A percentile compares a stretch with the other conserved stretches of the same genome.
Conservation (phyloP, 2,329 filamentous ascomycete genomes). For the Penicillium hordei region DNA sequence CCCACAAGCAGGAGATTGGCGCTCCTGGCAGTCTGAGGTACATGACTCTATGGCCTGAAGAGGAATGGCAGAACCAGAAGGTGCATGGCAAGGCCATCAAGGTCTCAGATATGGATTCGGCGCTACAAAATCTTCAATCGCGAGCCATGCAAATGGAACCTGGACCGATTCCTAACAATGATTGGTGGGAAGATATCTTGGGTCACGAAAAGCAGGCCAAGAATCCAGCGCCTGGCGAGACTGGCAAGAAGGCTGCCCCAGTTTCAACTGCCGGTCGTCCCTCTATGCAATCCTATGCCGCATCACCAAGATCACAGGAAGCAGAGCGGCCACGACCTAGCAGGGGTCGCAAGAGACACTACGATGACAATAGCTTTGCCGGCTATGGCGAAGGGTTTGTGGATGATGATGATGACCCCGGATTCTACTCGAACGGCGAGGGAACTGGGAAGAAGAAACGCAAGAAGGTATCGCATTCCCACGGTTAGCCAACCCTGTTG, state of each 20-base stretch:
- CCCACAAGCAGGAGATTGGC: slow-evolving; percentile 46
- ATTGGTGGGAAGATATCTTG: slow-evolving; percentile 51
- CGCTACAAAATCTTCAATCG: slow-evolving; percentile 43
- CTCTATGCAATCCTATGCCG: slow-evolving; percentile 29
- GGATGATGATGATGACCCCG: slow-evolving; percentile 49
- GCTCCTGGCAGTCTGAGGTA: slow-evolving; percentile 41
- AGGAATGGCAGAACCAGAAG: slow-evolving; percentile 53
- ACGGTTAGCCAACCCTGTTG: neutral
- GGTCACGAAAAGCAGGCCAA: slow-evolving; percentile 50
- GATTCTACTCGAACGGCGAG: slow-evolving; percentile 46
- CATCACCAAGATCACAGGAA: slow-evolving; percentile 32
- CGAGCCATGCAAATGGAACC: slow-evolving; percentile 51
- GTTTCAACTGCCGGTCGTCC: slow-evolving; percentile 26
- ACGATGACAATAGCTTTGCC: slow-evolving; percentile 53
- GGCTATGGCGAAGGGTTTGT: slow-evolving; percentile 53
- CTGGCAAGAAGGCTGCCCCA: slow-evolving; percentile 31
- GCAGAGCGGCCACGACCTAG: slow-evolving; percentile 42
- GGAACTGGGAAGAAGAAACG: slow-evolving; percentile 49
- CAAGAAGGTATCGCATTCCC: slow-evolving; percentile 44
- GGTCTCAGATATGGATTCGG: slow-evolving; percentile 43
- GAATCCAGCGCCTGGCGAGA: slow-evolving; percentile 29
- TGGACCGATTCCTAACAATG: slow-evolving; percentile 46
- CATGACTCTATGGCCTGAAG: slow-evolving; percentile 50
- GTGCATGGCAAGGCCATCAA: slow-evolving; percentile 49
- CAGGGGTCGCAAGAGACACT: slow-evolving; percentile 51